These are phyloP conservation scores for Diaporthe destruens DNA, from an alignment of 2,329 filamentous ascomycete genomes.

Conservation along the genomic window DNA sequence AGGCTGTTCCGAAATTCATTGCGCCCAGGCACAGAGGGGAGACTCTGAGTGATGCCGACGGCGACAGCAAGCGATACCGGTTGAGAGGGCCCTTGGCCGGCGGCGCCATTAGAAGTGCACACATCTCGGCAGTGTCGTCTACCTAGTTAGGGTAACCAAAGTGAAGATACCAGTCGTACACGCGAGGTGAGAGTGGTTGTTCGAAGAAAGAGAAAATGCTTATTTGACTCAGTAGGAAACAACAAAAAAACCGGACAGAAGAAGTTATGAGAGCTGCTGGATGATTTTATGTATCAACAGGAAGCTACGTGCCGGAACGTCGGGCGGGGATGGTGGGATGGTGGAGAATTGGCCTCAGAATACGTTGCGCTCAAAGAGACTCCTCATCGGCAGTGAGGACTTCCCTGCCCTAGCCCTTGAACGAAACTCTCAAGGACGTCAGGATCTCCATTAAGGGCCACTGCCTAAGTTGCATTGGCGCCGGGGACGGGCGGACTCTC, in stretches of 20 bases:
- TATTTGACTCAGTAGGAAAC: background rate
- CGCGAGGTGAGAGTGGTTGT: background rate
- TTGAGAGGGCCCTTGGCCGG: conserved; percentile 71
- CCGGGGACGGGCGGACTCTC: background rate
- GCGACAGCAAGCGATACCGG: conserved; percentile 75
- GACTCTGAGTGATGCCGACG: conserved; percentile 74
- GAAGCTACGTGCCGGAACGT: background rate
- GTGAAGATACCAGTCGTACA: conserved; percentile 1
- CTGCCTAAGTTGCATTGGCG: background rate
- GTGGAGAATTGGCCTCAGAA: background rate
- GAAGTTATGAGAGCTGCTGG: background rate
- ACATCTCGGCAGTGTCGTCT: conserved; percentile 45
- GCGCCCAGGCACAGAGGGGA: conserved; percentile 74
- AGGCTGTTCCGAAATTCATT: conserved; percentile 68
- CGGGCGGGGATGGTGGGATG: background rate
- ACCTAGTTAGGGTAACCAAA: background rate
- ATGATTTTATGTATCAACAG: background rate
- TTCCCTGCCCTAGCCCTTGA: background rate
- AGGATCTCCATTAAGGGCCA: background rate
- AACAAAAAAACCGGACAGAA: background rate
- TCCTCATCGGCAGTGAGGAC: background rate
- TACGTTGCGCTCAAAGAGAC: background rate
- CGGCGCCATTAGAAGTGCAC: conserved; percentile 55
- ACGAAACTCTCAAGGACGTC: background rate
- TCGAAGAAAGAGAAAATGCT: background rate